Percentiles rank a stretch among this genome's conserved stretches.
Conservation (phyloP, 306 rosid genomes). For the Cicer judaicum region DNA sequence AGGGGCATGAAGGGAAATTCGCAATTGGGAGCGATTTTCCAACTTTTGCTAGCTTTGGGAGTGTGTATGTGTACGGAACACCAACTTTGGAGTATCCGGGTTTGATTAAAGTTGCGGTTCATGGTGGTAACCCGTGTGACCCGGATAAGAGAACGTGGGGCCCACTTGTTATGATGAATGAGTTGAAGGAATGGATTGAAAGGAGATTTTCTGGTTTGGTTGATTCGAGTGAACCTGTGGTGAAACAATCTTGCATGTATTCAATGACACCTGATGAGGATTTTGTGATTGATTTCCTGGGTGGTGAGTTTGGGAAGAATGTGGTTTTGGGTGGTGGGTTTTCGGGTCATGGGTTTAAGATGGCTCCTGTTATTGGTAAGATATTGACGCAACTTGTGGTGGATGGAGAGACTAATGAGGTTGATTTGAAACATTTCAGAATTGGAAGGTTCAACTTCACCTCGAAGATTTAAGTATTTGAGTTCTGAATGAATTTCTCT, state of each 20-base stretch:
- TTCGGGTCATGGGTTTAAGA: slow-evolving; percentile 95
- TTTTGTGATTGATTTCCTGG: slow-evolving; percentile 80
- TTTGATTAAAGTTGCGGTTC: slow-evolving; percentile 68
- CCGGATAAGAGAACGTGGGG: slow-evolving; percentile 87
- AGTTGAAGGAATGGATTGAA: slow-evolving; percentile 65
- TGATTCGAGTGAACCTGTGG: slow-evolving; percentile 60
- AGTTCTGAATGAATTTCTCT: no score
- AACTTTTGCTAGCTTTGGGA: slow-evolving; percentile 62
- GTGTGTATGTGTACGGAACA: slow-evolving; percentile 63
- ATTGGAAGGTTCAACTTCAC: slow-evolving; percentile 54
- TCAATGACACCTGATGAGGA: slow-evolving; percentile 84
- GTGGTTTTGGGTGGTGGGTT: slow-evolving; percentile 86
- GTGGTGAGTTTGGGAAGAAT: slow-evolving; percentile 71
- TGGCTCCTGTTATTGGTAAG: slow-evolving; percentile 80
- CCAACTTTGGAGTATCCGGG: slow-evolving; percentile 87
- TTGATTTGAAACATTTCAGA: slow-evolving; percentile 65
- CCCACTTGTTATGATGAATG: slow-evolving; percentile 35
- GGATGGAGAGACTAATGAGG: slow-evolving; percentile 60
- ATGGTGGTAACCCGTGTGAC: slow-evolving; percentile 68
- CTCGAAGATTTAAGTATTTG: slow-evolving; percentile 1
- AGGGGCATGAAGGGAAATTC: slow-evolving; percentile 56
- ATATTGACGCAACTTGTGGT: slow-evolving; percentile 63
- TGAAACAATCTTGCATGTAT: slow-evolving; percentile 78
- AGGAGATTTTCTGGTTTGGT: slow-evolving; percentile 58
- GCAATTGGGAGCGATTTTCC: slow-evolving; percentile 66